Evolutionary conservation across 345 rosid genomes (phyloP).

Genomic region (Clausena lansium): DNA sequence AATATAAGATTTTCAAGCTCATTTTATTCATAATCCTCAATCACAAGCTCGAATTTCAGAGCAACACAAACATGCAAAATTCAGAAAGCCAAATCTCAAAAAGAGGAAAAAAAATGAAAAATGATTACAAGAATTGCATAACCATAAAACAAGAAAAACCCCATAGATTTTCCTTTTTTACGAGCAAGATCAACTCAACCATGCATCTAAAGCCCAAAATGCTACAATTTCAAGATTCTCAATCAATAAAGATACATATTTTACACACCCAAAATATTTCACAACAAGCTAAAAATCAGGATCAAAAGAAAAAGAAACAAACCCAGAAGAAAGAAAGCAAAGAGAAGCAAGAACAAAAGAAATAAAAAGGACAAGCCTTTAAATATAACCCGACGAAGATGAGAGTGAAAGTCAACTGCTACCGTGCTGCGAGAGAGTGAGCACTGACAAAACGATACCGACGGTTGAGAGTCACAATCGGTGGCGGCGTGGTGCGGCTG

Average conservation of each 20-base stretch:
- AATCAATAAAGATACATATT: background rate
- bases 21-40: background rate
- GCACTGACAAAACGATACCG: too few species aligned
- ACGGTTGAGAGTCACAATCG: too few species aligned
- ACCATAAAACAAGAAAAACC: background rate
- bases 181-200: constrained; percentile 4
- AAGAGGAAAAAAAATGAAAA: background rate
- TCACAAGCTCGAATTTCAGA: background rate
- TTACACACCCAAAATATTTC: background rate
- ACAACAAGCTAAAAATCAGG: background rate
- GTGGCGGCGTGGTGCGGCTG: too few species aligned
- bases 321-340: constrained; percentile 1
- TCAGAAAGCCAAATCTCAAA: constrained; percentile 13
- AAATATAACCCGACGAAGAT: too few species aligned
- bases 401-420: too few species aligned
- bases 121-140: background rate
- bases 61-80: constrained; percentile 26
- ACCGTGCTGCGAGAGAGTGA: too few species aligned
- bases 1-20: background rate
- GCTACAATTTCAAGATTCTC: background rate
- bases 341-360: background rate
- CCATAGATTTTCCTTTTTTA: background rate
- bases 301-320: background rate
- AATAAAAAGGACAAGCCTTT: constrained; percentile 16
- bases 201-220: constrained; percentile 15